A percentile compares a stretch with the other conserved stretches of the same genome.
phyloP scores from a whole-genome alignment of 2,329 filamentous ascomycete genomes.

The Colletotrichum sidae region DNA sequence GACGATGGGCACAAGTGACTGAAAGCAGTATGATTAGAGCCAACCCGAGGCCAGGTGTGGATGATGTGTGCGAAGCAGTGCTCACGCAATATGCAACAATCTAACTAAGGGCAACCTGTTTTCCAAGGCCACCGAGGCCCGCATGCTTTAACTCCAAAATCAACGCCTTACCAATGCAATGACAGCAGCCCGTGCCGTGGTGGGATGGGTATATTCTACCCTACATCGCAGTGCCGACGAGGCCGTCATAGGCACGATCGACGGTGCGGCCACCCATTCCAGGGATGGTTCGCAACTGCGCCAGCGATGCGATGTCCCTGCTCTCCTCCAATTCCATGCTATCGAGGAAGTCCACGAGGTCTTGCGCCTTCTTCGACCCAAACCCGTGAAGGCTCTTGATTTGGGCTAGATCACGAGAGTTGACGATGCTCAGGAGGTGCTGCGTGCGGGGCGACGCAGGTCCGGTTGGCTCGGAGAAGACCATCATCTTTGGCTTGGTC shows the following conservation, averaged over 20 bases:
- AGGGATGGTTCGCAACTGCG: conserved; percentile 64
- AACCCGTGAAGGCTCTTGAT: conserved; percentile 78
- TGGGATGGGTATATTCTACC: conserved; percentile 13
- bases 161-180: conserved; percentile 33
- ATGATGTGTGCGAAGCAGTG: conserved; percentile 13
- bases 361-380: conserved; percentile 76
- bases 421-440: conserved; percentile 76
- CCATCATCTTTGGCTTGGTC: conserved; percentile 28
- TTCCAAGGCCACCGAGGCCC: conserved; percentile 18
- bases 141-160: conserved; percentile 32
- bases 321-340: conserved; percentile 55
- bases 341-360: conserved; percentile 68
- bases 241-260: conserved; percentile 66
- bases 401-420: conserved; percentile 74
- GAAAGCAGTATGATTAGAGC: neutral
- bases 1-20: neutral
- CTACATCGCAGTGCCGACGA: conserved; percentile 43
- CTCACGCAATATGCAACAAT: conserved; percentile 20
- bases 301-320: conserved; percentile 58
- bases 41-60: neutral
- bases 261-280: conserved; percentile 68
- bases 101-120: conserved; percentile 11
- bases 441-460: conserved; percentile 66
- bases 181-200: conserved; percentile 22
- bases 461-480: conserved; percentile 55